phyloP scores from a whole-genome alignment of 2,329 filamentous ascomycete genomes.

The Fusarium duplospermum region DNA sequence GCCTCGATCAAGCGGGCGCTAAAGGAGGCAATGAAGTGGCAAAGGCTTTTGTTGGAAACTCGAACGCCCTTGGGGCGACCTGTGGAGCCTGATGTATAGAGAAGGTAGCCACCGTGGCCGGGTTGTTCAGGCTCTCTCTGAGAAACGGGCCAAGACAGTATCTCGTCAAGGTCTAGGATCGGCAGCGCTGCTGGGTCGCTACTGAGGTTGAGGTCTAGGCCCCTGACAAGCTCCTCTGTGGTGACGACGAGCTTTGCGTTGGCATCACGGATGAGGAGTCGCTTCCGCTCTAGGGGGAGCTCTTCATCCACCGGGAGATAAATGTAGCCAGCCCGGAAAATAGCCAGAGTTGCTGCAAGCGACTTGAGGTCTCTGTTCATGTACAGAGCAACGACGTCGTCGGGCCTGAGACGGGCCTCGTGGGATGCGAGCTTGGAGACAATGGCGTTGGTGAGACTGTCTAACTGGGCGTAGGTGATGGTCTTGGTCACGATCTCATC shows the following conservation, averaged over 20 bases:
- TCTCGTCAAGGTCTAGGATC: rapidly evolving
- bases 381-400: constrained; percentile 14
- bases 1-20: constrained; percentile 5
- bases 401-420: neutral
- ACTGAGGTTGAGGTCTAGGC: neutral
- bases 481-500: neutral
- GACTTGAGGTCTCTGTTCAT: constrained; percentile 19
- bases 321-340: constrained; percentile 8
- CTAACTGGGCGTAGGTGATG: constrained; percentile 4
- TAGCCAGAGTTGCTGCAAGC: constrained; percentile 11
- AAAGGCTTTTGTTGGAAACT: constrained; percentile 13
- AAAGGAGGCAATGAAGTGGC: constrained; percentile 20
- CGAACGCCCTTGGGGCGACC: constrained; percentile 25
- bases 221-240: neutral
- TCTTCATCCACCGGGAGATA: constrained; percentile 19
- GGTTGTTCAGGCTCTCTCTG: neutral
- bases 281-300: constrained; percentile 6
- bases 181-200: neutral
- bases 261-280: constrained; percentile 18
- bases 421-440: neutral
- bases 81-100: constrained; percentile 26
- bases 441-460: constrained; percentile 5
- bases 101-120: constrained; percentile 16
- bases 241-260: constrained; percentile 12
- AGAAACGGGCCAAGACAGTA: neutral